Conservation (phyloP, 176 grass and related monocot genomes). For the Musa acuminata region DNA sequence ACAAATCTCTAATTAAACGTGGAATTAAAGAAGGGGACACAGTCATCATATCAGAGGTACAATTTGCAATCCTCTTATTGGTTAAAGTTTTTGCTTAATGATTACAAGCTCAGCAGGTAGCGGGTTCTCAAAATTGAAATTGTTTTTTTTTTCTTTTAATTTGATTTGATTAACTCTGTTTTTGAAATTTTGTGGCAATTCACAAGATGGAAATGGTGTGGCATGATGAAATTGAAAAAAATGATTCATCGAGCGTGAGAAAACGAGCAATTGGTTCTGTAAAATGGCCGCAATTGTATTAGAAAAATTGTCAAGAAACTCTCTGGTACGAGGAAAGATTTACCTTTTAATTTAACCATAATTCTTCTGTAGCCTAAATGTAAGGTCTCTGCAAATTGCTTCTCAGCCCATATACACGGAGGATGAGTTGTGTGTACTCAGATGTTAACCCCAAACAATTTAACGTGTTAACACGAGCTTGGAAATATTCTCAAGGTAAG, state of each 20-base stretch:
- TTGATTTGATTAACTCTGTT: neutral
- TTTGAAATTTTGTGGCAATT: neutral
- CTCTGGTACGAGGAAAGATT: neutral
- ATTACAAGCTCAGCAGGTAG: neutral
- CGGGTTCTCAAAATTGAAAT: neutral
- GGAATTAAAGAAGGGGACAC: constrained; percentile 93
- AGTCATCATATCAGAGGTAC: constrained; percentile 72
- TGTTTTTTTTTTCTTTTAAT: neutral
- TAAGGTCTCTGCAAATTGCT: too few relatives aligned
- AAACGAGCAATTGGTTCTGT: constrained; percentile 17
- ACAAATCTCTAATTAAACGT: constrained; percentile 59
- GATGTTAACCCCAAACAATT: too few relatives aligned
- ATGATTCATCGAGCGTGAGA: constrained; percentile 10
- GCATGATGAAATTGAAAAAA: constrained; percentile 34
- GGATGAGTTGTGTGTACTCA: too few relatives aligned
- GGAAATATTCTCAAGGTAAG: neutral
- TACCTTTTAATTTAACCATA: neutral
- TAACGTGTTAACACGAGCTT: neutral
- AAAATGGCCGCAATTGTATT: constrained; percentile 20
- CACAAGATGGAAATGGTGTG: constrained; percentile 51
- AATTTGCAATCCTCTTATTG: neutral
- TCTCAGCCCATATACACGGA: too few relatives aligned
- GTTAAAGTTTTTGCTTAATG: neutral
- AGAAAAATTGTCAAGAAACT: constrained; percentile 4
- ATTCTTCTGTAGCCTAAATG: too few relatives aligned